These are phyloP conservation scores for Plasmopara viticola DNA, from an alignment of 352 stramenopile genomes.

Conservation along the genomic window DNA sequence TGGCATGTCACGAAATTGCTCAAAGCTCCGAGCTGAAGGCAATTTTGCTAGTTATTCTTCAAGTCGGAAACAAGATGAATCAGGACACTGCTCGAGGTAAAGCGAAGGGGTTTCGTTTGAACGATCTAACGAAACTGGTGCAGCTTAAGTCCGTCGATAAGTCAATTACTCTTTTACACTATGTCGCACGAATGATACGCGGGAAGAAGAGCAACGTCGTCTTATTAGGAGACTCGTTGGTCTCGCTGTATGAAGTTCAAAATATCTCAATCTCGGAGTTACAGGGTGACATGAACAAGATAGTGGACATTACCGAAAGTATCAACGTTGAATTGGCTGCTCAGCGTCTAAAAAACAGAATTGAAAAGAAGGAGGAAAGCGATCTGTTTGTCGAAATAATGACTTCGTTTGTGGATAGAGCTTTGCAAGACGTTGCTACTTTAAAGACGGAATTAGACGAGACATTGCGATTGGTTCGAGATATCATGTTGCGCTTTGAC, in stretches of 20 bases:
- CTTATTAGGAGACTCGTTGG: slow-evolving; percentile 50
- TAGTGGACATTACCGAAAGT: slow-evolving; percentile 54
- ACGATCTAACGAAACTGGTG: slow-evolving; percentile 57
- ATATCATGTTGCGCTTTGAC: slow-evolving; percentile 63
- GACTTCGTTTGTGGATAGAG: slow-evolving; percentile 49
- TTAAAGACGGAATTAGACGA: slow-evolving; percentile 49
- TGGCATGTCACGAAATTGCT: slow-evolving; percentile 50
- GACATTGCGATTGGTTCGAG: slow-evolving; percentile 38
- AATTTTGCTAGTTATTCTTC: slow-evolving; percentile 60
- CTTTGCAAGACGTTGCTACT: slow-evolving; percentile 17
- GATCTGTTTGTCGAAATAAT: slow-evolving; percentile 66
- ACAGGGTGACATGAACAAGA: slow-evolving; percentile 58
- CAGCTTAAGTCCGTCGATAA: slow-evolving; percentile 66
- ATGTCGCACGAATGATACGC: slow-evolving; percentile 61
- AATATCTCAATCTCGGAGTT: slow-evolving; percentile 72
- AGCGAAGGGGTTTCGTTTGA: slow-evolving; percentile 66
- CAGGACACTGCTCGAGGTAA: slow-evolving; percentile 53
- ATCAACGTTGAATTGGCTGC: slow-evolving; percentile 58
- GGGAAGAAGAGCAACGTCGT: slow-evolving; percentile 62
- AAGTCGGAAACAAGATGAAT: slow-evolving; percentile 87
- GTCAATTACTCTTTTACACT: slow-evolving; percentile 63
- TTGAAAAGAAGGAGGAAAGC: slow-evolving; percentile 55
- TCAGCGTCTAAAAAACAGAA: slow-evolving; percentile 67
- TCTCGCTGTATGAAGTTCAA: slow-evolving; percentile 68
- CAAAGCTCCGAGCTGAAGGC: slow-evolving; percentile 65